Conservation (phyloP, 345 rosid species). For the Gossypium australe region DNA sequence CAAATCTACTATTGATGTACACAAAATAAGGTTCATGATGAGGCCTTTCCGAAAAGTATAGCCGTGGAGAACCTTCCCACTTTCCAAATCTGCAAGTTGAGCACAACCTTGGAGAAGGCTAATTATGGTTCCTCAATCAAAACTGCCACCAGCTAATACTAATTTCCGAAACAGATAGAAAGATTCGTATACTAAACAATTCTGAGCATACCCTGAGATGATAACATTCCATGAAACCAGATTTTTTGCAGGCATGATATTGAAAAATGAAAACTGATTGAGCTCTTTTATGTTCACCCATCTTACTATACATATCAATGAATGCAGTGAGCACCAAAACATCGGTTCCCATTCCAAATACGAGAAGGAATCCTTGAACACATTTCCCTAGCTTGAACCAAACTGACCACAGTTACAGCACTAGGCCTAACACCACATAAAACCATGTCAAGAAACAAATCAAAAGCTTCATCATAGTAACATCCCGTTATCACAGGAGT, state of each 20-base stretch:
- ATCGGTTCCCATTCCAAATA: slow-evolving; percentile 20
- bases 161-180: slow-evolving; percentile 23
- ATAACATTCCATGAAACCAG: slow-evolving; percentile 33
- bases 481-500: slow-evolving; percentile 8
- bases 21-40: slow-evolving; percentile 19
- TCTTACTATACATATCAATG: slow-evolving; percentile 29
- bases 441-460: slow-evolving; percentile 29
- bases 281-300: slow-evolving; percentile 25
- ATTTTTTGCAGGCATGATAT: slow-evolving; percentile 20
- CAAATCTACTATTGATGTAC: slow-evolving; percentile 32
- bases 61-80: slow-evolving; percentile 32
- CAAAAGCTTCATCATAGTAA: slow-evolving; percentile 21
- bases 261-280: slow-evolving; percentile 17
- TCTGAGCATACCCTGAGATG: slow-evolving; percentile 34
- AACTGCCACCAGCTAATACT: slow-evolving; percentile 14
- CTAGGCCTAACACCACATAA: slow-evolving; percentile 28
- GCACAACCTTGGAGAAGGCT: slow-evolving; percentile 38
- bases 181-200: slow-evolving; percentile 28
- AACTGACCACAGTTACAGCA: slow-evolving; percentile 29
- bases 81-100: slow-evolving; percentile 22
- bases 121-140: slow-evolving; percentile 33
- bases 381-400: slow-evolving; percentile 24
- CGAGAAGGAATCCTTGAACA: slow-evolving; percentile 27
- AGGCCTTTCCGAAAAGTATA: slow-evolving; percentile 24
- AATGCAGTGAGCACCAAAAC: slow-evolving; percentile 29